phyloP scores from a whole-genome alignment of 176 grass and related monocot genomes.

The Oryza punctata region DNA sequence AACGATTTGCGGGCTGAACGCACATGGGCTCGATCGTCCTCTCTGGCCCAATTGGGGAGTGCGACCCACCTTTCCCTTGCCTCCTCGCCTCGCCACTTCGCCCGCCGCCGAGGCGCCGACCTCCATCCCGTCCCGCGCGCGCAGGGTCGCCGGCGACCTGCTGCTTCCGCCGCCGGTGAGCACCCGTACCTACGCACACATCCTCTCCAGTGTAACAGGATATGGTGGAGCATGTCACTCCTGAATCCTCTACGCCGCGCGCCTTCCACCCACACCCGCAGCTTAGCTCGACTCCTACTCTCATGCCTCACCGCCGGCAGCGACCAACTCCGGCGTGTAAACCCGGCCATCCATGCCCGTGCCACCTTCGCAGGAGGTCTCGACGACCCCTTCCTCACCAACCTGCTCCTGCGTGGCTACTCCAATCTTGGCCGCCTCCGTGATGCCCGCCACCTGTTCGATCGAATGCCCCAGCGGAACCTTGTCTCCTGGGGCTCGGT shows the following conservation, averaged over 20 bases:
- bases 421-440: constrained; percentile 44
- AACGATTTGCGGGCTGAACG: too few species aligned
- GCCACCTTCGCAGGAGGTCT: constrained; percentile 5
- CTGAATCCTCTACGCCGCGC: background rate
- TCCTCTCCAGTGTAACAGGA: background rate
- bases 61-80: too few species aligned
- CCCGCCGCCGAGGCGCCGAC: too few species aligned
- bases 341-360: constrained; percentile 50
- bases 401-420: constrained; percentile 60
- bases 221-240: constrained; percentile 22
- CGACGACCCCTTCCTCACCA: constrained; percentile 42
- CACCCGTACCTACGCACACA: too few species aligned
- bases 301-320: constrained; percentile 53
- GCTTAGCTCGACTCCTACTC: constrained; percentile 50
- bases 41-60: too few species aligned
- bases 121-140: too few species aligned
- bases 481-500: constrained; percentile 69
- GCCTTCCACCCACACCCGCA: background rate
- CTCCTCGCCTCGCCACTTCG: too few species aligned
- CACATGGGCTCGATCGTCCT: too few species aligned
- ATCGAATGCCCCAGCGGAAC: constrained; percentile 53
- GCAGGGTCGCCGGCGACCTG: background rate
- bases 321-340: constrained; percentile 37
- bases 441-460: constrained; percentile 55
- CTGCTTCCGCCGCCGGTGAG: background rate